These are phyloP conservation scores for Colletotrichum chlorophyti DNA, from an alignment of 2,329 filamentous ascomycete genomes.

Conservation along the genomic window DNA sequence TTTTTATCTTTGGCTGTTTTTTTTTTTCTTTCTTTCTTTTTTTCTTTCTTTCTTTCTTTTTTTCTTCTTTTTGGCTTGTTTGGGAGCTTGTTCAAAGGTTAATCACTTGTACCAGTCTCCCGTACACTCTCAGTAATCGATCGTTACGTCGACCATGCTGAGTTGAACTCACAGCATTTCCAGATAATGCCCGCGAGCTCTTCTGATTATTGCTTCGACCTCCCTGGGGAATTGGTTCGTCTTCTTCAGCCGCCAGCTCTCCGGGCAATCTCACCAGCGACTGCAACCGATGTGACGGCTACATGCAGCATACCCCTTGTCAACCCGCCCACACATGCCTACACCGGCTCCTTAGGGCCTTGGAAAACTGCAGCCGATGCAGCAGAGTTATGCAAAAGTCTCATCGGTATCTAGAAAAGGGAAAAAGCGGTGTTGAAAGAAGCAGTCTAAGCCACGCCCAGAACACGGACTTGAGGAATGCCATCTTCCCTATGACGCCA, in stretches of 20 bases:
- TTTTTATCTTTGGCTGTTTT: not conserved
- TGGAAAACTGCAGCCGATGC: conserved; percentile 8
- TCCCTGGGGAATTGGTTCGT: not conserved
- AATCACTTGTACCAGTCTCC: too few relatives aligned
- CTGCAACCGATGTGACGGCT: conserved; percentile 14
- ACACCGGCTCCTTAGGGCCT: conserved; percentile 16
- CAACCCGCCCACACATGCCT: conserved; percentile 13
- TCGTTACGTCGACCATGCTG: too few relatives aligned
- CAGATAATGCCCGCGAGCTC: not conserved
- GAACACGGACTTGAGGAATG: not conserved
- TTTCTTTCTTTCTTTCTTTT: too few relatives aligned
- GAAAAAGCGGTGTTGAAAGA: conserved; percentile 9
- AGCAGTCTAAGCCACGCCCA: not conserved
- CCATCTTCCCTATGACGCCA: not conserved
- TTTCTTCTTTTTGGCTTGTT: too few relatives aligned
- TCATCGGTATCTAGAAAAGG: not conserved
- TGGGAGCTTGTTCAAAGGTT: too few relatives aligned
- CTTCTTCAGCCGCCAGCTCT: not conserved
- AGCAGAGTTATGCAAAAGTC: not conserved
- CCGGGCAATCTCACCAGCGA: conserved; percentile 12
- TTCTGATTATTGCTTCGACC: not conserved
- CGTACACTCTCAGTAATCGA: too few relatives aligned
- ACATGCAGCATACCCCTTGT: conserved; percentile 15
- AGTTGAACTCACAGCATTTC: too few relatives aligned
- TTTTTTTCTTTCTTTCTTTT: not conserved